These are phyloP conservation scores for Neoboletus subvelutipes DNA, from an alignment of 768 basidiomycete species.

Conservation along the genomic window DNA sequence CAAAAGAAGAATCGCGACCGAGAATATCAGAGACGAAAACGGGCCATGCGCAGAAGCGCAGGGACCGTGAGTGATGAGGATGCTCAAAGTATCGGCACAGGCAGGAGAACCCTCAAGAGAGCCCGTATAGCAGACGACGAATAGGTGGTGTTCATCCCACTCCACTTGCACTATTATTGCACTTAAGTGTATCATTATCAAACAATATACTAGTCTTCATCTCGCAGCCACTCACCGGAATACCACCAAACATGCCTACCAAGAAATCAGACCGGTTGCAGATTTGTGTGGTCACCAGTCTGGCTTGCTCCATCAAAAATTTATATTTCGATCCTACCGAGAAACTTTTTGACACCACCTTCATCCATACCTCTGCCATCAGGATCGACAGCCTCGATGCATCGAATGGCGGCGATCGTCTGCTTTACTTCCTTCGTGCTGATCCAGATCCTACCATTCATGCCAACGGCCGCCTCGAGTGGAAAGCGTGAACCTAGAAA, in stretches of 20 bases:
- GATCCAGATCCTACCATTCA: conserved; percentile 93
- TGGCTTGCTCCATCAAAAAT: background rate
- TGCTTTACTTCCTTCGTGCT: conserved; percentile 70
- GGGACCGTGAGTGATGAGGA: conserved; percentile 78
- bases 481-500: conserved; percentile 79
- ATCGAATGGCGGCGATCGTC: conserved; percentile 72
- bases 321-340: conserved; percentile 46
- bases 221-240: background rate
- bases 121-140: conserved; percentile 68
- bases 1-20: conserved; percentile 77
- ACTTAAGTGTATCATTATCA: conserved; percentile 7
- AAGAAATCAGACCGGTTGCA: background rate
- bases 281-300: background rate
- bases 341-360: conserved; percentile 48
- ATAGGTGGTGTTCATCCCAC: conserved; percentile 29
- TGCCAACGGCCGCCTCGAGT: conserved; percentile 83
- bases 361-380: conserved; percentile 67
- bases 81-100: conserved; percentile 41
- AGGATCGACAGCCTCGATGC: conserved; percentile 80
- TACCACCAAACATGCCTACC: background rate
- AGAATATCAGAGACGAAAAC: conserved; percentile 78
- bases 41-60: conserved; percentile 61
- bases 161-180: conserved; percentile 1
- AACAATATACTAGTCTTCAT: background rate
- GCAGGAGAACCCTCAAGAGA: conserved; percentile 66